Conservation (phyloP, 2,329 filamentous ascomycete species). For the Pseudomassariella vexata region DNA sequence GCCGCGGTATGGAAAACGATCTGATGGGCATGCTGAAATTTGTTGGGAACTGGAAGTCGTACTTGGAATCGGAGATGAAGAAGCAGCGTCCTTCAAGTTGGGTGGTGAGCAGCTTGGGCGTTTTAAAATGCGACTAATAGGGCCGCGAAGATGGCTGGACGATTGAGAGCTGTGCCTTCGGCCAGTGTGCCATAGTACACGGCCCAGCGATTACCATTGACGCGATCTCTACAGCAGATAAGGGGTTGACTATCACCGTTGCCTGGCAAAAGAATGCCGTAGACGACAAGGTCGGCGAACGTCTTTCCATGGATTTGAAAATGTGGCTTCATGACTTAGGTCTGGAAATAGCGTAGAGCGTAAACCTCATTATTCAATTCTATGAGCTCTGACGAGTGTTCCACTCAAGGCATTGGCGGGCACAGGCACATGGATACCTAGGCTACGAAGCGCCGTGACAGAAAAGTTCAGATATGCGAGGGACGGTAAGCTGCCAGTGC, state of each 20-base stretch:
- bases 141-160: conserved; percentile 11
- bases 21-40: conserved; percentile 16
- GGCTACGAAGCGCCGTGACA: too few relatives aligned
- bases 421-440: too few relatives aligned
- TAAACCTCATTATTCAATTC: too few relatives aligned
- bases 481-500: too few relatives aligned
- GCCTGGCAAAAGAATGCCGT: conserved; percentile 4
- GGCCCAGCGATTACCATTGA: conserved; percentile 1
- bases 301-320: conserved; percentile 4
- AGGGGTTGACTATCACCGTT: conserved; percentile 1
- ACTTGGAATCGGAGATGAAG: background rate
- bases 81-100: conserved; percentile 15
- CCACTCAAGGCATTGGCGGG: too few relatives aligned
- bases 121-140: conserved; percentile 9
- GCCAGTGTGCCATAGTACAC: conserved; percentile 2
- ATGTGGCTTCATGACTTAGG: conserved; percentile 5
- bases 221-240: conserved; percentile 4
- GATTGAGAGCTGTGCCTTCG: conserved; percentile 12
- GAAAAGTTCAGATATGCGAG: too few relatives aligned
- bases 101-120: conserved; percentile 21
- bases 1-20: conserved; percentile 17
- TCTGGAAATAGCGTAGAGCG: too few relatives aligned
- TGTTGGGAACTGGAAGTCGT: conserved; percentile 17
- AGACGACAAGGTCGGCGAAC: background rate
- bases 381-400: too few relatives aligned